Evolutionary conservation across 192 early-diverging fungal species (phyloP).

Genomic region (Geosiphon pyriformis): DNA sequence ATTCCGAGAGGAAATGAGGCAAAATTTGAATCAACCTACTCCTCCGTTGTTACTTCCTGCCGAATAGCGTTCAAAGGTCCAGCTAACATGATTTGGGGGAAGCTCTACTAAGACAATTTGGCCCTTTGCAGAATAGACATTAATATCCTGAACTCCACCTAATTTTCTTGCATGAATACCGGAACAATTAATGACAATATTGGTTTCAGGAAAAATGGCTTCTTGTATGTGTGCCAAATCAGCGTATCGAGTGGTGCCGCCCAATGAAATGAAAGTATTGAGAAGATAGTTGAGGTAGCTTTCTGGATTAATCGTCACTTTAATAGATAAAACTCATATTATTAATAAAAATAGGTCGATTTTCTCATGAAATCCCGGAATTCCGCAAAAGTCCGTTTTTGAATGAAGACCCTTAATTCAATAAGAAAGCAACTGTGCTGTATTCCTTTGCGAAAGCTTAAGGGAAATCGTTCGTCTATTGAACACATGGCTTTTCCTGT

Average conservation of each 20-base stretch:
- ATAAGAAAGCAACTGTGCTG: no score
- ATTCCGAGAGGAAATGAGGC: no score
- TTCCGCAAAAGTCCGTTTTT: no score
- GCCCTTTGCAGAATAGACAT: conserved; percentile 73
- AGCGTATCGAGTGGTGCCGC: conserved; percentile 41
- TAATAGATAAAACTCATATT: no score
- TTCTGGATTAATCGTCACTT: conserved; percentile 59
- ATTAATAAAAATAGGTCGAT: no score
- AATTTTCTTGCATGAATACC: conserved; percentile 63
- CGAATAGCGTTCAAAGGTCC: conserved; percentile 39
- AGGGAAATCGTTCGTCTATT: no score
- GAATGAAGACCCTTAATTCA: no score
- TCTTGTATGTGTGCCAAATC: conserved; percentile 46
- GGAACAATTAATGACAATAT: conserved; percentile 75
- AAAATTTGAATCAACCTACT: neutral
- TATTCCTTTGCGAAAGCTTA: no score
- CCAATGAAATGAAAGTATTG: conserved; percentile 39
- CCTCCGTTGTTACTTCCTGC: conserved; percentile 28
- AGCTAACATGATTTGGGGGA: conserved; percentile 50
- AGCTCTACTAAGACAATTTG: conserved; percentile 75
- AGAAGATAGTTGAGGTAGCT: conserved; percentile 60
- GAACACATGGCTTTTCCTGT: no score
- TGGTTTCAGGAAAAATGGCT: conserved; percentile 36
- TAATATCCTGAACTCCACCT: conserved; percentile 64
- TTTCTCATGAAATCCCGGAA: no score